Evolutionary conservation across 176 grass and related monocot species (phyloP).

Genomic region (Oropetium thomaeum): DNA sequence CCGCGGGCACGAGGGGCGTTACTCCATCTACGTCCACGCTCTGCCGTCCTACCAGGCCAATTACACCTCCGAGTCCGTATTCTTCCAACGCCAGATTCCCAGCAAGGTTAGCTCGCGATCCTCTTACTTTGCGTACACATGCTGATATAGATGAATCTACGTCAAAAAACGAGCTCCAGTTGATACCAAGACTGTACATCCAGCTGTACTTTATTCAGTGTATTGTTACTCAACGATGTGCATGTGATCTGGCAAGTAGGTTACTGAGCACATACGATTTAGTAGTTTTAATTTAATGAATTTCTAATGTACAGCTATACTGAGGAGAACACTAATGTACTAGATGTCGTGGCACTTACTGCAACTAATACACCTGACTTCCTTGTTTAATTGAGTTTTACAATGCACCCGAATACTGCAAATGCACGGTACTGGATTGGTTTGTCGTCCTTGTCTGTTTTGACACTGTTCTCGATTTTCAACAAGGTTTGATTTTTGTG

Average conservation of each 20-base stretch:
- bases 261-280: not conserved
- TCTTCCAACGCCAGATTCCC: conserved; percentile 69
- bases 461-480: not conserved
- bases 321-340: not conserved
- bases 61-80: conserved; percentile 72
- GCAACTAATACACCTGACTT: not conserved
- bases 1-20: conserved; percentile 63
- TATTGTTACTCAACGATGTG: not conserved
- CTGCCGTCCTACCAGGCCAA: conserved; percentile 70
- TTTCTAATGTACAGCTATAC: not conserved
- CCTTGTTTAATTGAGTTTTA: not conserved
- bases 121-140: not conserved
- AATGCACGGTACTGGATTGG: not conserved
- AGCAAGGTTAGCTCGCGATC: conserved; percentile 64
- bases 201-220: not conserved
- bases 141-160: conserved; percentile 1
- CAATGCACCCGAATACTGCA: not conserved
- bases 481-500: not conserved
- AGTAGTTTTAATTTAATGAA: not conserved
- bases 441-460: not conserved
- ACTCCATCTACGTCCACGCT: conserved; percentile 82
- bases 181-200: not conserved
- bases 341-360: not conserved
- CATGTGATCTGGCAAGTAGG: conserved; percentile 9
- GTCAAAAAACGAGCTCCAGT: not conserved